Percentiles rank a stretch among this genome's conserved stretches.
Conservation (phyloP, 305 asterid species). For the Fraxinus sp. region DNA sequence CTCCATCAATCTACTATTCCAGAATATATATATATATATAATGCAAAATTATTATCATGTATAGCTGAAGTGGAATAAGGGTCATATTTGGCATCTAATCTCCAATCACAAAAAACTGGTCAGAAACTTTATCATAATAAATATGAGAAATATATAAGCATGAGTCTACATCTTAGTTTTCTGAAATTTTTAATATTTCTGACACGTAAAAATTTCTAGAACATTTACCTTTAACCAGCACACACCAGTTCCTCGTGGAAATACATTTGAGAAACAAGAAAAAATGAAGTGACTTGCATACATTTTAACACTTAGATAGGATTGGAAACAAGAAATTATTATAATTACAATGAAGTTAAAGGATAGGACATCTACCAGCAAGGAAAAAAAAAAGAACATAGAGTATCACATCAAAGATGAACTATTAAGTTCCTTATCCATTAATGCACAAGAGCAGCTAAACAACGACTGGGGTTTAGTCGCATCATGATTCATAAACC, state of each 20-base stretch:
- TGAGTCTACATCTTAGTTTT: background rate
- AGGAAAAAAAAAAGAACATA: background rate
- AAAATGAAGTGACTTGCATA: background rate
- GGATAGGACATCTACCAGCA: background rate
- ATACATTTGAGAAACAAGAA: background rate
- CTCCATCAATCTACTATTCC: no score
- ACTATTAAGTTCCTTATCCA: background rate
- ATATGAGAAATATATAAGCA: background rate
- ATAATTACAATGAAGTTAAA: background rate
- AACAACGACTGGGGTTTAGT: background rate
- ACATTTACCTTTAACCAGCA: background rate
- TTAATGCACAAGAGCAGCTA: background rate
- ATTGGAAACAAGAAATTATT: background rate
- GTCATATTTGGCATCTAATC: conserved; percentile 3
- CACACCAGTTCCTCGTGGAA: background rate
- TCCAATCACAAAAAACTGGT: background rate
- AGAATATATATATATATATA: no score
- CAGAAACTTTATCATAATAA: background rate
- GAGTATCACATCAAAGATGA: background rate
- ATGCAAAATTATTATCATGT: background rate
- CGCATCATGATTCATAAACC: background rate
- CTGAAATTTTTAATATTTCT: background rate
- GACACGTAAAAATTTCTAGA: conserved; percentile 1
- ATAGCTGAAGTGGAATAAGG: background rate
- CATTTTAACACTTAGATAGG: background rate